Percentiles rank a stretch among this genome's conserved stretches.
phyloP scores from a whole-genome alignment of 495 filamentous ascomycete species.

The Penicillium flavigenum region DNA sequence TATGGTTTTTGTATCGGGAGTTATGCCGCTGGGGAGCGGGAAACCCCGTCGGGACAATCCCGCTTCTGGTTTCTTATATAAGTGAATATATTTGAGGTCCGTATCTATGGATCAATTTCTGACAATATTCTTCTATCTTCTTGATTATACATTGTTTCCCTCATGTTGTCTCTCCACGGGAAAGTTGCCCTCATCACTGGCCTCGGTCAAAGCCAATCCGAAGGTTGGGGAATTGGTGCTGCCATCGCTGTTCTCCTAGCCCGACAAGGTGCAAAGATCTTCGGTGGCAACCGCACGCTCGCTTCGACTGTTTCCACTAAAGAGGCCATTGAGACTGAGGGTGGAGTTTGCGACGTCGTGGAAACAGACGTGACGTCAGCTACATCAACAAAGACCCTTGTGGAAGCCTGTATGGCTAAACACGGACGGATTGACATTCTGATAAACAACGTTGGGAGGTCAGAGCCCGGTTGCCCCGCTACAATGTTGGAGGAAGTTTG shows the following conservation, averaged over 20 bases:
- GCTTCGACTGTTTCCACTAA: conserved; percentile 37
- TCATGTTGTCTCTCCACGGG: conserved; percentile 36
- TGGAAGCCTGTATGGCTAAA: conserved; percentile 45
- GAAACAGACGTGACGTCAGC: conserved; percentile 48
- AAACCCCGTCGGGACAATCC: neutral
- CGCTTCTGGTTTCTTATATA: neutral
- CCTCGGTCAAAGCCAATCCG: conserved; percentile 43
- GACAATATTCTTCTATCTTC: neutral
- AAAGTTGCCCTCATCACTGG: conserved; percentile 54
- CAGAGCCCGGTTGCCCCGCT: conserved; percentile 50
- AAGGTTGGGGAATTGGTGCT: conserved; percentile 51
- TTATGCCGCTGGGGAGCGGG: neutral
- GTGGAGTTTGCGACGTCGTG: conserved; percentile 33
- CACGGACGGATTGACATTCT: conserved; percentile 57
- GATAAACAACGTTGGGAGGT: conserved; percentile 54
- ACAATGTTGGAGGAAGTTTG: conserved; percentile 48
- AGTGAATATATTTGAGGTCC: neutral
- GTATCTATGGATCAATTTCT: neutral
- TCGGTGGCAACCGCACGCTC: conserved; percentile 45
- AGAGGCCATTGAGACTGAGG: conserved; percentile 26
- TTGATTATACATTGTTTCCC: neutral
- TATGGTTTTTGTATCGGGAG: neutral
- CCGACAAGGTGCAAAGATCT: conserved; percentile 46
- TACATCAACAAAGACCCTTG: conserved; percentile 40
- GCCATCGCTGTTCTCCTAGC: conserved; percentile 46